Base-by-base conservation (phyloP, 2,329 filamentous ascomycete species). In the Ophiosphaerella narmari region DNA sequence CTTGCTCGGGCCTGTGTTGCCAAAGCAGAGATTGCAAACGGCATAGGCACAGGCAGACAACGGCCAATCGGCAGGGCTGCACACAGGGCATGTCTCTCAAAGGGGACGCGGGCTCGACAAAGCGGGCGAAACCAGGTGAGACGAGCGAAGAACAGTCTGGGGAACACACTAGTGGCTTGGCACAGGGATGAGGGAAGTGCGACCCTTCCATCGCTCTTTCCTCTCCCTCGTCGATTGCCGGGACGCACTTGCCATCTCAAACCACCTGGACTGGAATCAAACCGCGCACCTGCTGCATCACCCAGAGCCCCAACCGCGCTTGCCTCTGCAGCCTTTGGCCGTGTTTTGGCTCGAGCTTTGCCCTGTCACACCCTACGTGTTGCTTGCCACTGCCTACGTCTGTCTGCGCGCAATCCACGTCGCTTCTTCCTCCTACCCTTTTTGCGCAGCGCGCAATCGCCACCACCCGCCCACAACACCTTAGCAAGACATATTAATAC, bases 391-490 rank as follows among this genome's bases (percentile, higher is more conserved):
- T 18, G 16, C 11, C 7, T 7, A 4, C 26, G 11, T 29, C 26
- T 29, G 26, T 29, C 26, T 50, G 50, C 59, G 60, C 63, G 51
- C 54, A 44, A 46, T 48, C 42, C 41, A 55, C 59, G 48, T 47
- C 45, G 48, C 52, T 46, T 42, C 45, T 47, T 48, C 48, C 46
- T 46, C 47, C 57, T 42, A 46, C 52, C 48, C 37, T 54, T 43
- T 50, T 48, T 54, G 65, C 66, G 64, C 61, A 58, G 64, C 61
- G 67, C 67, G 60, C 67, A 52, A 54, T 59, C 44, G 26, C 21
- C 33, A 29, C 49, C 37, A 37, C 48, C 46, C 38, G 37, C 45
- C 44, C 49, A 52, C 45, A 52, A 47, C 47, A 51, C 43, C 18
- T 21, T 21, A 21, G 18, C 18, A 21, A 49, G 43, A 51, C 41